Evolutionary conservation across 352 stramenopile genomes (phyloP), one percentile per base, ranked within the genome.

Genomic region (Pythium grandisporangium): DNA sequence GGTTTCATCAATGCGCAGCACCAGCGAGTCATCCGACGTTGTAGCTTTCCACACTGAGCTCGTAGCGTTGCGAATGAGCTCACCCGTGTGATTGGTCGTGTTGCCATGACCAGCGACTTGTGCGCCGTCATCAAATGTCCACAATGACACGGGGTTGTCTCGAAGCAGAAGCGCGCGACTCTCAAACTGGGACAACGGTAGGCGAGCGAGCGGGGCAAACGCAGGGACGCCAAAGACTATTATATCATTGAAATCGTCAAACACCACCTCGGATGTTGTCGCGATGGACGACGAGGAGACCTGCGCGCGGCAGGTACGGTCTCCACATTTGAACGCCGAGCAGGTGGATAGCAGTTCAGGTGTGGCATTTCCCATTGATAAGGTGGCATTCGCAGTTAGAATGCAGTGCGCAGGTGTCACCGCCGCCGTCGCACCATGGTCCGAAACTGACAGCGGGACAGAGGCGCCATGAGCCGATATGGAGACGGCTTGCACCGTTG

Each of bases 71-170:
- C n/a, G n/a, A n/a, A n/a, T n/a, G n/a, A n/a, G n/a, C n/a, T n/a
- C n/a, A n/a, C n/a, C n/a, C n/a, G n/a, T n/a, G n/a, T n/a, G n/a
- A n/a, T n/a, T n/a, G n/a, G n/a, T n/a, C n/a, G n/a, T n/a, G n/a
- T n/a, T n/a, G n/a, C n/a, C n/a, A n/a, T n/a, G n/a, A n/a, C n/a
- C n/a, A n/a, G n/a, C n/a, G n/a, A n/a, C n/a, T n/a, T n/a, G n/a
- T n/a, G n/a, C n/a, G n/a, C n/a, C n/a, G 2, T 67, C 54, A 26
- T 82, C 66, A 24, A 90, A 84, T 2, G 58, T 30, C 71, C 74
- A 84, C 4, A 86, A 37, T 6, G 42, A 30, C 2, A 78, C 73
- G 1, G 76, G 76, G n/a, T 82, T 77, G 22, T 84, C 76, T 11
- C 71, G 64, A 1, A 90, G 38, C 2, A 85, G 8, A 13, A 90